phyloP scores from a whole-genome alignment of 2,329 filamentous ascomycete genomes.

The Monosporascus sp. region DNA sequence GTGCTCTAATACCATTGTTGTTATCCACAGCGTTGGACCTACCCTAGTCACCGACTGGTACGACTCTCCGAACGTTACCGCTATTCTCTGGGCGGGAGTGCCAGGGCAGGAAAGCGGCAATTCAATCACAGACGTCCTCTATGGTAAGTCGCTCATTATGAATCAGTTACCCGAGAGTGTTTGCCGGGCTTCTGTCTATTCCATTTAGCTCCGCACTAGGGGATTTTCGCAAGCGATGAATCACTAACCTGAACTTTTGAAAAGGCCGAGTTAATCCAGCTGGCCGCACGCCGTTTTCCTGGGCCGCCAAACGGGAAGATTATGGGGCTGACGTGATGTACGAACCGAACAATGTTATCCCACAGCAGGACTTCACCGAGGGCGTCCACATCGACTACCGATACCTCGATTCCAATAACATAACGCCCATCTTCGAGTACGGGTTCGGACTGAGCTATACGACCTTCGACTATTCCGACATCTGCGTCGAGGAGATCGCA shows the following conservation, averaged over 20 bases:
- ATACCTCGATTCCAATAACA: constrained; percentile 62
- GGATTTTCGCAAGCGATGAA: too few relatives aligned
- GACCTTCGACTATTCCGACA: constrained; percentile 67
- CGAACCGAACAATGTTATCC: constrained; percentile 65
- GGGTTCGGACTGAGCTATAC: constrained; percentile 79
- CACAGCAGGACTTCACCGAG: constrained; percentile 70
- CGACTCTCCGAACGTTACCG: constrained; percentile 71
- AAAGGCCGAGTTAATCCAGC: constrained; percentile 63
- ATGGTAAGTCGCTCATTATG: constrained; percentile 35
- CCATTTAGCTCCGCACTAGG: too few relatives aligned
- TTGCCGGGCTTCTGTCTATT: too few relatives aligned
- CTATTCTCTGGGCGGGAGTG: constrained; percentile 75
- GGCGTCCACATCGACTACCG: constrained; percentile 80
- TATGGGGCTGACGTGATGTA: constrained; percentile 67
- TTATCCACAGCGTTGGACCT: constrained; percentile 81
- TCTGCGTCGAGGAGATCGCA: constrained; percentile 49
- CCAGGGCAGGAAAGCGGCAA: constrained; percentile 83
- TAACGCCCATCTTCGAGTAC: constrained; percentile 72
- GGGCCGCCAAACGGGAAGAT: constrained; percentile 60
- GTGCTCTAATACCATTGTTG: constrained; percentile 85
- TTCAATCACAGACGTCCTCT: constrained; percentile 75
- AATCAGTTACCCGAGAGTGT: too few relatives aligned
- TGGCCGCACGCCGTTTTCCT: constrained; percentile 75
- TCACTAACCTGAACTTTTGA: neutral
- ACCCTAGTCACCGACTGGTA: constrained; percentile 73